These are phyloP conservation scores for Lathyrus oleraceus DNA, from an alignment of 306 rosid species.

Conservation along the genomic window DNA sequence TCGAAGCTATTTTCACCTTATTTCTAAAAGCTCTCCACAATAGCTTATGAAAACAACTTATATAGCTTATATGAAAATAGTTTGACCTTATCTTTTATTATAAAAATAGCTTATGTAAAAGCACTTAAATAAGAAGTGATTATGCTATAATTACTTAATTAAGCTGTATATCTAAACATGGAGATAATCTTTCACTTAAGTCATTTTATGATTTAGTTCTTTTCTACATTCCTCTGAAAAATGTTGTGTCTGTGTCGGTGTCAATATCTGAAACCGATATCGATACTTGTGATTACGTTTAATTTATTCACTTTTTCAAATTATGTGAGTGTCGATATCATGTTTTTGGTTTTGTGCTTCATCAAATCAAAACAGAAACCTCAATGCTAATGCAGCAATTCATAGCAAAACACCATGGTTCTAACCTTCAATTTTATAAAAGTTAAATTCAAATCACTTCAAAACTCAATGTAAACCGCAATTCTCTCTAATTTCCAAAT, in stretches of 20 bases:
- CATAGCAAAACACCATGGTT: not conserved
- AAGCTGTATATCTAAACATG: not conserved
- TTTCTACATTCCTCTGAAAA: not conserved
- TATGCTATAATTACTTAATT: not conserved
- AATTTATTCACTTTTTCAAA: no score
- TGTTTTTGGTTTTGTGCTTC: no score
- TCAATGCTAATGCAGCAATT: slow-evolving; percentile 23
- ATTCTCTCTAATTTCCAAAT: slow-evolving; percentile 4
- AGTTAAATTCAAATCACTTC: slow-evolving; percentile 5
- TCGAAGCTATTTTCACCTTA: not conserved
- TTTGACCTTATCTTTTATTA: not conserved
- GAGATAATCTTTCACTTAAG: not conserved
- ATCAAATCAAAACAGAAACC: slow-evolving; percentile 23
- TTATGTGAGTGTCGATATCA: no score
- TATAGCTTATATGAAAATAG: not conserved
- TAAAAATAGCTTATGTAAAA: not conserved
- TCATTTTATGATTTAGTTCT: not conserved
- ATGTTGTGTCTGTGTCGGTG: no score
- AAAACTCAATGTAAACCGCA: not conserved
- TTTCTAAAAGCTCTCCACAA: not conserved
- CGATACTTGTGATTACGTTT: no score
- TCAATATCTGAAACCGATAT: no score
- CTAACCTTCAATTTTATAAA: slow-evolving; percentile 25
- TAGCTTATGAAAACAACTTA: not conserved
- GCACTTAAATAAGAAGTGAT: not conserved